Percentiles rank a stretch among this genome's conserved stretches.
Evolutionary conservation across 495 filamentous ascomycete genomes (phyloP).

Genomic region (Xylaria grammica): DNA sequence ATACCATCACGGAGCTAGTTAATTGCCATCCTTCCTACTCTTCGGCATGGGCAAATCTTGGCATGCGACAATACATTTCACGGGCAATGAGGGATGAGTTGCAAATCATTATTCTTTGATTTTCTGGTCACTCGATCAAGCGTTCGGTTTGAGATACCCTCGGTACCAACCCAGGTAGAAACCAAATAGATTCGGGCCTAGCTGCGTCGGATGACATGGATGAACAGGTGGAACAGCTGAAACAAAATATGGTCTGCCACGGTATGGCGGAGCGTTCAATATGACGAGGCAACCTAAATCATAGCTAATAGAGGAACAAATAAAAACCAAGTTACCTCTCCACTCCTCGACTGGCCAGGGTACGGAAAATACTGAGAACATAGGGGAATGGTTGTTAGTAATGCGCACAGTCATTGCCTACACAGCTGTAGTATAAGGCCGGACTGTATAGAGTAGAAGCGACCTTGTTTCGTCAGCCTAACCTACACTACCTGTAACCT

Average conservation of each 20-base stretch:
- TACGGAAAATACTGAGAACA: too few relatives aligned
- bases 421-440: too few relatives aligned
- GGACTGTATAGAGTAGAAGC: too few relatives aligned
- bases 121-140: neutral
- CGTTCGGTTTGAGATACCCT: constrained; percentile 20
- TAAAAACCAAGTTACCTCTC: too few relatives aligned
- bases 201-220: neutral
- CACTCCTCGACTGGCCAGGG: too few relatives aligned
- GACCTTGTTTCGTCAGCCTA: too few relatives aligned
- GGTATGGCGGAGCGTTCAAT: neutral
- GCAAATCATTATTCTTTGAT: constrained; percentile 1
- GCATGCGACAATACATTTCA: neutral
- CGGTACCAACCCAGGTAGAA: constrained; percentile 12
- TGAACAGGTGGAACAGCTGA: neutral
- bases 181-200: constrained; percentile 1
- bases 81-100: constrained; percentile 4
- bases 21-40: neutral
- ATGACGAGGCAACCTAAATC: too few relatives aligned
- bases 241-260: neutral
- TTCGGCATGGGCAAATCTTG: neutral
- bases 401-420: too few relatives aligned
- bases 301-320: too few relatives aligned
- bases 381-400: too few relatives aligned
- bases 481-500: too few relatives aligned
- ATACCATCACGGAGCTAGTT: neutral